Base-by-base conservation (phyloP, 306 rosid genomes). In the Coriaria nepalensis region DNA sequence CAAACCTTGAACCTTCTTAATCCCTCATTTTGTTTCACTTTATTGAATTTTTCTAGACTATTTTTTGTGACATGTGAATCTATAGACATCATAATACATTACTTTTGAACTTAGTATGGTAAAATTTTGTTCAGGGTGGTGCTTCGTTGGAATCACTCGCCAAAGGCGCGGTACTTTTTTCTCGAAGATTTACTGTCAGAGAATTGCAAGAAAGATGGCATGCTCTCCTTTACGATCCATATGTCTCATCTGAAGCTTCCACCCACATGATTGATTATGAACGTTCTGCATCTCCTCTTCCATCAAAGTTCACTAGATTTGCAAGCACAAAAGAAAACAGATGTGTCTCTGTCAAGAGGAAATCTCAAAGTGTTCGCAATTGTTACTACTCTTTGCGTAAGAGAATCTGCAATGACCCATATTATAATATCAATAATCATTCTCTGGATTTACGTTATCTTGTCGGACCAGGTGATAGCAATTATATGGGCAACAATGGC, bases 91-190 rank as follows among this genome's bases (percentile, higher is more conserved):
- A 20, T 20, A 20, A 20, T 20, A 20, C 29, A 20, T 20, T 20
- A 20, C 2, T 20, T 20, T 20, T 20, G 29, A 20, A 20, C 29
- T 20, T 20, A 3, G 3, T 20, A 20, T 20, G 29, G 3, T 20
- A 20, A 20, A 20, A 20, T 20, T 20, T 20, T 61, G 51, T 75
- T 39, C 73, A 92, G 99, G 85, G 79, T 5, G 96, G 96, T 64
- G 99, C 99, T 75, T 92, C 99, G 20, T 72, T 92, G 64, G 99
- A 92, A 59, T 80, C 99, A 46, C 94, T 92, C 54, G 96, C 99
- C 5, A 92, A 92, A 68, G 99, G 99, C 8, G 96, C 96, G 4
- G 96, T 86, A 59, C 87, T 75, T 52, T 92, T 92, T 78, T 79
- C 99, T 63, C 72, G 66, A 32, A 82, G 79, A 59, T 92, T 67